Percentiles rank a stretch among this genome's conserved stretches.
Conservation (phyloP, 306 rosid species). For the Acacia crassicarpa region DNA sequence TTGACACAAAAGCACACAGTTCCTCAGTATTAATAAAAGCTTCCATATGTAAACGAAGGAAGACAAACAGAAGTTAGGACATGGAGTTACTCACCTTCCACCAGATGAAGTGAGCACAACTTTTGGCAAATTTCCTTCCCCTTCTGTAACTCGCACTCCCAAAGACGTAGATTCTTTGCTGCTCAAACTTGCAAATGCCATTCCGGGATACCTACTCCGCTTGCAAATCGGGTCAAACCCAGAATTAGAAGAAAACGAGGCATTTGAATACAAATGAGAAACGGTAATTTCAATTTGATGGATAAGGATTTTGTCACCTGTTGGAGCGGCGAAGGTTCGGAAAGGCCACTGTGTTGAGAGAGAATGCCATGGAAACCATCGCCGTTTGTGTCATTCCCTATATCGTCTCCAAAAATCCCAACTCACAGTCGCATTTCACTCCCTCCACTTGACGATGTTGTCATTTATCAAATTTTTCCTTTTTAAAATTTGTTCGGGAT, state of each 20-base stretch:
- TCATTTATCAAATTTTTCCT: not conserved
- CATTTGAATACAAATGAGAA: not conserved
- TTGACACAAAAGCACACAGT: not conserved
- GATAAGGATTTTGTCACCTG: slow-evolving; percentile 37
- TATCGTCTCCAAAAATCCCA: not conserved
- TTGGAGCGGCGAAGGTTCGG: slow-evolving; percentile 47
- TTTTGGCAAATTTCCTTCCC: slow-evolving; percentile 84
- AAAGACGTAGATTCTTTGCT: slow-evolving; percentile 39
- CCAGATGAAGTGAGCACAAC: slow-evolving; percentile 67
- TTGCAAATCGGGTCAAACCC: not conserved
- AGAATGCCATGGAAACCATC: slow-evolving; percentile 47
- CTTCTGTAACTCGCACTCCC: slow-evolving; percentile 72
- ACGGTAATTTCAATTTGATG: not conserved
- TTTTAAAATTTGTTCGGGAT: not conserved
- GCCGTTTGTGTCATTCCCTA: slow-evolving; percentile 38
- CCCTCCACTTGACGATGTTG: not conserved
- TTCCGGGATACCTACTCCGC: slow-evolving; percentile 42
- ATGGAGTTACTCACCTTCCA: slow-evolving; percentile 61
- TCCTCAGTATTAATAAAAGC: not conserved
- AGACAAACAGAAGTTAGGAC: not conserved
- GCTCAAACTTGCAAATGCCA: slow-evolving; percentile 62
- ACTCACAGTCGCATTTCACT: not conserved
- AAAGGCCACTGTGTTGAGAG: slow-evolving; percentile 44
- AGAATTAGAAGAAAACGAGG: not conserved
- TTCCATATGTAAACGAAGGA: not conserved